Conservation (phyloP, 495 filamentous ascomycete genomes). For the Xylaria grammica region DNA sequence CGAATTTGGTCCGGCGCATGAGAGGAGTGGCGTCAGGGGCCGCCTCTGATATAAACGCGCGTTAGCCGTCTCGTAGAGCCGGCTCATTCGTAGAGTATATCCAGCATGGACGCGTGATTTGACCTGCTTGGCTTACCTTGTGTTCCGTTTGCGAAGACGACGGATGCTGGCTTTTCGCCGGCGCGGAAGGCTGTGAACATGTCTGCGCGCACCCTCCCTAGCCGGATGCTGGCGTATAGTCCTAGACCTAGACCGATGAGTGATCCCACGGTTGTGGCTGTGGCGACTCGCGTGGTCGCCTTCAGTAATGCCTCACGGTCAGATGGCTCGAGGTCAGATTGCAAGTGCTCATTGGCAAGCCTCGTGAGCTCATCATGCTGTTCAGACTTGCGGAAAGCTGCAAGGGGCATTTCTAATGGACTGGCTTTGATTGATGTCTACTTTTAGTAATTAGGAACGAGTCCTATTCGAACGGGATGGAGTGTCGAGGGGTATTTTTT, state of each 20-base stretch:
- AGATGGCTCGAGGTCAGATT: conserved; percentile 63
- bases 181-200: conserved; percentile 66
- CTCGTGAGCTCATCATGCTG: conserved; percentile 57
- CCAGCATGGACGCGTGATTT: no score
- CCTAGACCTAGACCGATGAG: conserved; percentile 65
- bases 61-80: neutral
- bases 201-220: conserved; percentile 57
- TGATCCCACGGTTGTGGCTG: conserved; percentile 62
- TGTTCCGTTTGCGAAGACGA: conserved; percentile 66
- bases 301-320: conserved; percentile 64
- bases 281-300: conserved; percentile 58
- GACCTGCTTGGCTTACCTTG: conserved; percentile 47
- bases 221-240: conserved; percentile 60
- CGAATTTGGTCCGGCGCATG: conserved; percentile 60
- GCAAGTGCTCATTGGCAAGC: conserved; percentile 67
- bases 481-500: no score
- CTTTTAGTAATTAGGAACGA: neutral
- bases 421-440: neutral
- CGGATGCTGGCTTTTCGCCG: conserved; percentile 60
- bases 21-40: conserved; percentile 65
- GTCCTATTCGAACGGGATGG: neutral
- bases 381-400: conserved; percentile 59
- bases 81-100: neutral
- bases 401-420: conserved; percentile 46
- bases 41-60: conserved; percentile 48